Evolutionary conservation across 2,329 filamentous ascomycete species (phyloP), one percentile per base, ranked within the genome.

Genomic region (Aspergillus neoniger): DNA sequence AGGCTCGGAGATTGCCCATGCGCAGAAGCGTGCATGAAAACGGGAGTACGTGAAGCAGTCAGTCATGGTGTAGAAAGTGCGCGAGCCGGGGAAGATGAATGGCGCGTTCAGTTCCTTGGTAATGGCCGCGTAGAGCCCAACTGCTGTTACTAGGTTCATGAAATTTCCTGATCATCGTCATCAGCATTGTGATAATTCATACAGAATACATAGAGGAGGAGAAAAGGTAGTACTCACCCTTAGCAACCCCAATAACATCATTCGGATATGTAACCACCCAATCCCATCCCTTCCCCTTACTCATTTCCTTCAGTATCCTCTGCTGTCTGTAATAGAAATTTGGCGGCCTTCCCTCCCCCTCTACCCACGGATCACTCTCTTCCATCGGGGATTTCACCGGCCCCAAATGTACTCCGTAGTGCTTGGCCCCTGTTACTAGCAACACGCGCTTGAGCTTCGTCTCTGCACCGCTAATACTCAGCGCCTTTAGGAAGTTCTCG

Each of bases 241-340:
- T 44, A 23, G 41, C 41, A 23, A 44, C 41, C 19, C 80, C 79
- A 28, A 82, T 72, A 2, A 82, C 77, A 53, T 81, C 80, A 55
- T 81, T 74, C 1, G 80, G 79, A 39, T 78, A 77, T 0, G 80
- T 81, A 25, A 76, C 75, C 3, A 76, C 68, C 79, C 77, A 81
- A 12, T 77, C 74, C 70, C 74, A 79, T 2, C 60, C 51, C 14
- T 70, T 69, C 12, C 71, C 58, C 4, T 66, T 62, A 25, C 71
- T 72, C 15, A 68, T 72, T 0, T 76, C 66, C 17, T 66, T 63
- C 2, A 84, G 70, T 57, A 82, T 77, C 23, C 76, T 71, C 65
- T 85, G 79, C 66, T 84, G 82, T 38, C 72, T 67, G 65, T 83
- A 83, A 67, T 85, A 85, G 67, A 84, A 85, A 69, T 82, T 85